Evolutionary conservation across 2,329 filamentous ascomycete genomes (phyloP).

Genomic region (Pyricularia pennisetigena): DNA sequence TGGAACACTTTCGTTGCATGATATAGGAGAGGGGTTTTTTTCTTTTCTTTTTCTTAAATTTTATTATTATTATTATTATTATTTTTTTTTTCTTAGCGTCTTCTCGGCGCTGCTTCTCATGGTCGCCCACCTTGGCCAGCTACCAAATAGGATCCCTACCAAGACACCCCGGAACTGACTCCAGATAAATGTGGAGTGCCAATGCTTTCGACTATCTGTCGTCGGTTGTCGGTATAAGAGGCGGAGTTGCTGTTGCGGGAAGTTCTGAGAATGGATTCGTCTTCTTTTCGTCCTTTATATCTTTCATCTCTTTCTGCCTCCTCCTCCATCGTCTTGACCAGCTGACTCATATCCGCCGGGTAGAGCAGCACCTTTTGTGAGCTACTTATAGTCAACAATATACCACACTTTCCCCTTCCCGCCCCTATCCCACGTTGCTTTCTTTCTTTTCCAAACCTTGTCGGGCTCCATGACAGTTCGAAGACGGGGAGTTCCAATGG

Average conservation of each 20-base stretch:
- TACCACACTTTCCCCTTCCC: neutral
- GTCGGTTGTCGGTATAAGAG: neutral
- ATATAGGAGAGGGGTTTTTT: neutral
- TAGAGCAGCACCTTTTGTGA: neutral
- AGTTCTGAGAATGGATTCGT: neutral
- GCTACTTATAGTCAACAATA: neutral
- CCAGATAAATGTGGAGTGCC: neutral
- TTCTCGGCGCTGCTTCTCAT: neutral
- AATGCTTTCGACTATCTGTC: neutral
- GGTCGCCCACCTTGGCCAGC: neutral
- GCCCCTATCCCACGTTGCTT: neutral
- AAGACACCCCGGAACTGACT: neutral
- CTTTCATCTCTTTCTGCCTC: neutral
- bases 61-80: too few relatives aligned
- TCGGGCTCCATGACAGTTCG: neutral
- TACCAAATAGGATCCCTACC: neutral
- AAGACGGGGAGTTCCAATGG: conserved; percentile 22
- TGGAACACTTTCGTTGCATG: neutral
- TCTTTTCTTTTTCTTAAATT: too few relatives aligned
- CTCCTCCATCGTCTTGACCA: neutral
- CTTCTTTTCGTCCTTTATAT: neutral
- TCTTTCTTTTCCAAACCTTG: neutral
- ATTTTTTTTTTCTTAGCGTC: too few relatives aligned
- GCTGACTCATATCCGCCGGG: neutral
- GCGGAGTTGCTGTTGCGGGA: neutral